Evolutionary conservation across 2,329 filamentous ascomycete genomes (phyloP).

Genomic region (Tympanopsis confertula): DNA sequence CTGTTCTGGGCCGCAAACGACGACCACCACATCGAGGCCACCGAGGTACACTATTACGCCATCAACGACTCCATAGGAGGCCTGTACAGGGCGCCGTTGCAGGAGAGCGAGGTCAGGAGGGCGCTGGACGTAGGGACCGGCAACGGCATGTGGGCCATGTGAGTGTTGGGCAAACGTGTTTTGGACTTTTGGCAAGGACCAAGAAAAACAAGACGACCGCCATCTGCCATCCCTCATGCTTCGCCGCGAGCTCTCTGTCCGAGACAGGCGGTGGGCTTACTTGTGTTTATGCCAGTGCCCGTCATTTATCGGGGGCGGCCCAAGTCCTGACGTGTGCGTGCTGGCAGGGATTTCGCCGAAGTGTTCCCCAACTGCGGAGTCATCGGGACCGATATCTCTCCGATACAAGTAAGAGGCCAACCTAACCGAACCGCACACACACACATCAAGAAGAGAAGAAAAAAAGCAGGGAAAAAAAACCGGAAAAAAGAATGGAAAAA

Average conservation of each 20-base stretch:
- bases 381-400: slow-evolving; percentile 29
- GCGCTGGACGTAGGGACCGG: slow-evolving; percentile 6
- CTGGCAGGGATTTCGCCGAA: slow-evolving; percentile 5
- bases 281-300: too few relatives aligned
- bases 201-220: too few relatives aligned
- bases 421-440: slow-evolving; percentile 42
- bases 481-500: too few relatives aligned
- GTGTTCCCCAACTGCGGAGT: slow-evolving; percentile 23
- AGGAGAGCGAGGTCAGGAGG: too few relatives aligned
- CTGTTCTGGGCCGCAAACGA: neutral
- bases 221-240: neutral
- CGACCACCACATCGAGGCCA: neutral
- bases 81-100: neutral
- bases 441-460: slow-evolving; percentile 37
- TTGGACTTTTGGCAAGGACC: too few relatives aligned
- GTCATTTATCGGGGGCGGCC: too few relatives aligned
- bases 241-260: too few relatives aligned
- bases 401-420: slow-evolving; percentile 29
- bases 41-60: neutral
- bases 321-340: neutral
- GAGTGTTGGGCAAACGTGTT: too few relatives aligned
- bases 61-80: neutral
- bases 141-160: slow-evolving; percentile 4
- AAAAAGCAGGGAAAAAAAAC: too few relatives aligned
- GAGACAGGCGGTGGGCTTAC: too few relatives aligned